Base-by-base conservation (phyloP, 2,329 filamentous ascomycete genomes). In the Neopestalotiopsis sp. region DNA sequence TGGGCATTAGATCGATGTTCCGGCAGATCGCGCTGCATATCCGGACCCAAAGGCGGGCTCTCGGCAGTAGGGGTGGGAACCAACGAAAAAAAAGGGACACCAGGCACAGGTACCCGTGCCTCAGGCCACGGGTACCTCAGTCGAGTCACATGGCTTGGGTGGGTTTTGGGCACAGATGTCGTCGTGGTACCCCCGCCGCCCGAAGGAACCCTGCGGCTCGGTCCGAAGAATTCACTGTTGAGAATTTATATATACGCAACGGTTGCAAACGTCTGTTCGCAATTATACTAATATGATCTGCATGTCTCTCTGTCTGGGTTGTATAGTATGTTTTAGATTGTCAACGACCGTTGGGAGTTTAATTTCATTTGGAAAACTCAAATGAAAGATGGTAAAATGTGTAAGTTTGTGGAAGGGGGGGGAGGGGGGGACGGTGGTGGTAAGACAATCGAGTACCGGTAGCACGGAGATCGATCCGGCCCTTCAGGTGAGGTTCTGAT, bases 241-340 rank as follows among this genome's bases (percentile, higher is more conserved):
- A 17, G 9, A 53, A 53, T 24, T 17, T 14, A 49, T 49, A 49
- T 28, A 38, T 10, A 53, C n/a, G 45, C 45, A 53, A 53, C 45
- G 45, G 45, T 53, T 38, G 34, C 45, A 53, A 53, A 53, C 45
- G 45, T 53, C 45, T 53, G 45, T 53, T 53, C 45, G 45, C 45
- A 20, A 53, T 2, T 53, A 20, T 17, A 49, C 42, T 53, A 24
- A 53, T 53, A 53, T 53, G 45, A 53, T 53, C 45, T 53, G 45
- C 45, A 53, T 53, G 17, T 53, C n/a, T 53, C 7, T 53, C 17
- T 53, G 10, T 7, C 34, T 38, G 34, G 34, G 10, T 7, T 38
- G 34, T 53, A 9, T 17, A 53, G 45, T 53, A n/a, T 53, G 45
- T 53, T 20, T 53, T 53, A 53, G 45, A 53, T 53, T 4, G n/a